Evolutionary conservation across 306 rosid genomes (phyloP), one percentile per base, ranked within the genome.

Genomic region (Pachyrhizus erosus): DNA sequence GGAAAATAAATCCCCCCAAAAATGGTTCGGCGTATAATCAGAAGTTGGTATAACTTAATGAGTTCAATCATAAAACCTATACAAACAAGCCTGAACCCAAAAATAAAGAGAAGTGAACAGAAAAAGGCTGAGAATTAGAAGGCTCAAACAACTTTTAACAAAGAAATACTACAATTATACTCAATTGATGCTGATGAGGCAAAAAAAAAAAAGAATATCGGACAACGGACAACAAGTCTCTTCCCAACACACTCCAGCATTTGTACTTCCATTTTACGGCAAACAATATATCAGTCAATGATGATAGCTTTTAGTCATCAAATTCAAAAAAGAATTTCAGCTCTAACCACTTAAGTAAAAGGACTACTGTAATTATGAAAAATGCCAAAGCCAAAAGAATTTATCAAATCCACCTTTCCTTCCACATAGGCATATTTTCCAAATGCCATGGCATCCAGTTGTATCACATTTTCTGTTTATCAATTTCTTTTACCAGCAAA

Each of bases 401-500:
- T 76, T 60, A 37, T 51, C 27, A 39, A 76, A 77, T 68, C 26
- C 34, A 48, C 29, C 5, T 34, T 57, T 33, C 68, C 40, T 21
- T 57, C 48, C 68, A 76, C 39, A 11, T 18, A 11, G 76, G 34
- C 40, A 40, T 26, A 29, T 24, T 37, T 49, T 52, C 40, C 69
- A 65, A 73, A 82, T 39, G 18, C 24, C 52, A 77, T 17, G 70
- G 23, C 72, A 76, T 7, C 5, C 15, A 48, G 39, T 24, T 13
- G 18, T n/a, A 39, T 46, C 75, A 81, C 20, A 57, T 61, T 85
- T 79, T 65, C 37, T n/a, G 55, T 54, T 24, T 72, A 79, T 46
- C 29, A 64, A 67, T 43, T 84, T 57, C 20, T 67, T 73, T 46
- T 57, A 55, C 48, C 26, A 74, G 69, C 39, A 57, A 74, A 23